These are phyloP conservation scores for Pythium volutum DNA, from an alignment of 352 stramenopile species.

Conservation along the genomic window DNA sequence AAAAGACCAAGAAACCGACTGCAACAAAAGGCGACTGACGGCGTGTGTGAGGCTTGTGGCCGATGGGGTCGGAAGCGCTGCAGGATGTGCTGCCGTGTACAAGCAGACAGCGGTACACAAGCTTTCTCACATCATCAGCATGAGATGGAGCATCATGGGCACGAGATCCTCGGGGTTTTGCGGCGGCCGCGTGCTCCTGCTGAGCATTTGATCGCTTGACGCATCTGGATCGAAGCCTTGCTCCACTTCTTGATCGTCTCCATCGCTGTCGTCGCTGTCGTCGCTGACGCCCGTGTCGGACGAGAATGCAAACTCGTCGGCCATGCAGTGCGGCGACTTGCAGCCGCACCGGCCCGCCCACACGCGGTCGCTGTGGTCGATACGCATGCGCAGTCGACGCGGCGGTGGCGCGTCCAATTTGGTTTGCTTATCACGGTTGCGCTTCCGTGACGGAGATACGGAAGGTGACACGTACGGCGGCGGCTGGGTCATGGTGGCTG, in stretches of 20 bases:
- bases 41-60: not conserved
- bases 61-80: too few relatives aligned
- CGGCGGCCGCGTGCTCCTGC: not conserved
- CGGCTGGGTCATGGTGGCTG: not conserved
- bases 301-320: slow-evolving; percentile 22
- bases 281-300: slow-evolving; percentile 12
- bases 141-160: slow-evolving; percentile 23
- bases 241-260: not conserved
- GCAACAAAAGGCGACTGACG: not conserved
- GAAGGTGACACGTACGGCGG: too few relatives aligned
- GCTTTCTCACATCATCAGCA: slow-evolving; percentile 24
- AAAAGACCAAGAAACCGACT: not conserved
- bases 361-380: slow-evolving; percentile 18
- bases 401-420: not conserved
- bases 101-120: too few relatives aligned
- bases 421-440: not conserved
- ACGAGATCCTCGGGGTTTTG: slow-evolving; percentile 17
- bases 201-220: not conserved
- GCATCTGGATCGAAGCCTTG: not conserved
- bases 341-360: slow-evolving; percentile 24
- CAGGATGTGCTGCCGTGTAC: too few relatives aligned
- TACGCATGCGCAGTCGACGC: slow-evolving; percentile 12
- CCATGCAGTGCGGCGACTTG: slow-evolving; percentile 18
- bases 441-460: slow-evolving; percentile 16
- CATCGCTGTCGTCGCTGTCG: slow-evolving; percentile 10